Base-by-base conservation (phyloP, 73 alveolate species). In the Strombidium stylifer region DNA sequence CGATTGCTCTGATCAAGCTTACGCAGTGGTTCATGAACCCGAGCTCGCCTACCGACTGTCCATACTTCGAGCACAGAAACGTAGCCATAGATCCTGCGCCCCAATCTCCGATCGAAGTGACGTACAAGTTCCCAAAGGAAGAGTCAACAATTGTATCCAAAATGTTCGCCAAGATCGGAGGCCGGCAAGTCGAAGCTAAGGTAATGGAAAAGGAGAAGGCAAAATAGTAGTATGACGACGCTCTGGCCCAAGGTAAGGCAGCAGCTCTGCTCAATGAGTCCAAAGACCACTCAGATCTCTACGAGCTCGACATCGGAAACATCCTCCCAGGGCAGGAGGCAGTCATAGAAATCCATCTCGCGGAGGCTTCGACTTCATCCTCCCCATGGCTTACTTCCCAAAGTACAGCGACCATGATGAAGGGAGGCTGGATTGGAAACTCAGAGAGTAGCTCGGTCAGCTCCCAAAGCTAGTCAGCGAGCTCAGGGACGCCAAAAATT, bases 141-240 rank as follows among this genome's bases (percentile, higher is more conserved):
- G 10, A 32, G 10, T 4, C 4, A 4, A 6, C 4, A 4, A 10
- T 10, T 10, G n/a, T 32, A 10, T 4, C n/a, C 42, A 32, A 32
- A 10, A 4, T 32, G 4, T 6, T 10, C 42, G 10, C 10, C 42
- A 4, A 32, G 10, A 32, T 64, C 6, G 89, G 71, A 31, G 89
- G 54, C n/a, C 42, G 37, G 36, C 72, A 58, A 45, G 81, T 84
- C 8, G 72, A 68, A 35, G 85, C 87, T 32, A 84, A 79, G 65
- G 77, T 84, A 36, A 45, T 84, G 54, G 85, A 72, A 37, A 89
- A 84, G 70, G 85, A 80, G 58, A 70, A 89, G 61, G 94, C 97
- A 1, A 57, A 71, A 39, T 92, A 89, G 74, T 78, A 72, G 64
- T 88, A 83, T 68, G 90, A 62, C 18, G 94, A 89, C 54, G 93